phyloP scores from a whole-genome alignment of 176 grass and related monocot genomes.

The Urochloa ruziziensis region DNA sequence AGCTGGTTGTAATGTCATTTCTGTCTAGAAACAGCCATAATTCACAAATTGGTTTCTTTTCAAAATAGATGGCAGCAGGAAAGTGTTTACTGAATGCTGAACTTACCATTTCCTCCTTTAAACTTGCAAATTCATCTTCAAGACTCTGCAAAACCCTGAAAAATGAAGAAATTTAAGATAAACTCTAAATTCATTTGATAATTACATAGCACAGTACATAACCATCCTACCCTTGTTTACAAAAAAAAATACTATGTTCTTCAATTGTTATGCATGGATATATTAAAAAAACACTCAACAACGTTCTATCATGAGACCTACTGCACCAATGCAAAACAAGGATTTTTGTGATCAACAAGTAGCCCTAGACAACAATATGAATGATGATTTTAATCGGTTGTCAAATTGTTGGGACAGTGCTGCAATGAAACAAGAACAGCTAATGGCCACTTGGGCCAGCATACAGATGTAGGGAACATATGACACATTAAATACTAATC shows the following conservation, averaged over 20 bases:
- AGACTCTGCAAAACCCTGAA: conserved; percentile 80
- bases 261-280: not conserved
- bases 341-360: not conserved
- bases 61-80: not conserved
- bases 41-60: not conserved
- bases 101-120: conserved; percentile 74
- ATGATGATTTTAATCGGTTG: not conserved
- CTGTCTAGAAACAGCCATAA: conserved; percentile 43
- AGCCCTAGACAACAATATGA: not conserved
- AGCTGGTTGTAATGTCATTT: conserved; percentile 29
- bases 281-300: not conserved
- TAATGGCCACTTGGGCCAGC: not conserved
- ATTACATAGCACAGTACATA: not conserved
- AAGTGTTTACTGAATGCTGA: conserved; percentile 28
- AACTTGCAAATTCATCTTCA: conserved; percentile 76
- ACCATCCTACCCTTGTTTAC: not conserved
- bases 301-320: not conserved
- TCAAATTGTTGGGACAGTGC: not conserved
- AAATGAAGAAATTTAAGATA: conserved; percentile 5
- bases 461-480: not conserved
- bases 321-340: not conserved
- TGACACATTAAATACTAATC: not conserved
- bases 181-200: not conserved
- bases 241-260: not conserved
- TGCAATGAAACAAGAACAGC: not conserved